Evolutionary conservation across 192 early-diverging fungal species (phyloP), one percentile per base, ranked within the genome.

Genomic region (Coemansia sp.): DNA sequence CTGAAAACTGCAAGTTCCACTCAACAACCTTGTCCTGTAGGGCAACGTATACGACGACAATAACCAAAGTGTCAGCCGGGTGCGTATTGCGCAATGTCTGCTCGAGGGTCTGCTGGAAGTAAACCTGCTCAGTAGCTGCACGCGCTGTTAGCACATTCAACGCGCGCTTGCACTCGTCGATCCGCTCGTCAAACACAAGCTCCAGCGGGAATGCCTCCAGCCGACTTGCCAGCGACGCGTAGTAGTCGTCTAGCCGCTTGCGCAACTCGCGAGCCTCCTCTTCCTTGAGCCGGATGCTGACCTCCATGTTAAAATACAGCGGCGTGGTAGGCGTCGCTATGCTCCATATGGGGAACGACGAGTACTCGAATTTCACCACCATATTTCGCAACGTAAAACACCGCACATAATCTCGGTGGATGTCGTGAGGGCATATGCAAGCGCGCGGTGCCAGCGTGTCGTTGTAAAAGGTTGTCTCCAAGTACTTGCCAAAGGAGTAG

Each of bases 401-500:
- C 6, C 93, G 87, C n/a, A 93, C 87, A 80, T 95, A 94, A 50
- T 97, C 87, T 6, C 87, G 87, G 69, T 91, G 88, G 52, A 96
- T 82, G 57, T 95, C 90, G 71, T 99, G 97, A 0, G 88, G 78
- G 65, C 97, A 99, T 31, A 90, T 80, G 67, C 88, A 84, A 6
- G 91, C 86, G 15, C 91, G 87, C 27, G 89, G 91, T 8, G 69
- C 72, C 6, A 95, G 75, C 11, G 76, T 78, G n/a, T 77, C 81
- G 78, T 92, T 91, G 79, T 99, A 97, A 60, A 97, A 94, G 1
- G 92, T 88, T 7, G 95, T 78, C 75, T 99, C 97, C 24, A 99
- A 78, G 73, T 93, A 99, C 82, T 99, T 99, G 62, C 95, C 97
- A 86, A 98, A 97, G 11, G 97, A 99, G 71, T 95, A 97, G 50